Percentiles rank a stretch among this genome's conserved stretches.
phyloP scores from a whole-genome alignment of 306 rosid species.

The Prunus davidiana region DNA sequence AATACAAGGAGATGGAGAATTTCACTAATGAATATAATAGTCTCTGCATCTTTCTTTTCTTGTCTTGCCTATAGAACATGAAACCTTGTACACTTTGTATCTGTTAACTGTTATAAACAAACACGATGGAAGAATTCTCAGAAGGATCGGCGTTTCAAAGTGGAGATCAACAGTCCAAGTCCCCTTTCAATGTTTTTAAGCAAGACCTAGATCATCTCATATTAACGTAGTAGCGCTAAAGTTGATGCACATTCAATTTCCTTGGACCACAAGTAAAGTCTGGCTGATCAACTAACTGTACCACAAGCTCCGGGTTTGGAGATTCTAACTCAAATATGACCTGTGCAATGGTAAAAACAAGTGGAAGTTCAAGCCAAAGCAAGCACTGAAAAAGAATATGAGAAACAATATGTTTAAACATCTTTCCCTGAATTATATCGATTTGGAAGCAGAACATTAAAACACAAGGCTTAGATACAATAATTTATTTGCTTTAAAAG shows the following conservation, averaged over 20 bases:
- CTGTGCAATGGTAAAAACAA: constrained; percentile 29
- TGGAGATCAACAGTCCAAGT: not conserved
- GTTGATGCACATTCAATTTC: constrained; percentile 15
- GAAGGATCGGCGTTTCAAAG: not conserved
- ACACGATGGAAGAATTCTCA: not conserved
- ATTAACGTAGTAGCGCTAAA: not conserved
- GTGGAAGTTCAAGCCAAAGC: not conserved
- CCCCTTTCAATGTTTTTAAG: constrained; percentile 1
- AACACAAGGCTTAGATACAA: too few relatives aligned
- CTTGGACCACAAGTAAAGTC: constrained; percentile 63
- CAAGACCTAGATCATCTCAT: not conserved
- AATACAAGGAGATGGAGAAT: too few relatives aligned
- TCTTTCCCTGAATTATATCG: too few relatives aligned
- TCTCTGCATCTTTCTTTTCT: not conserved
- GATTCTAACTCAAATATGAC: constrained; percentile 76
- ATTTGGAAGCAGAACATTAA: too few relatives aligned
- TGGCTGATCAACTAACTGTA: constrained; percentile 54
- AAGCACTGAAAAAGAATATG: not conserved
- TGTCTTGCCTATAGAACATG: not conserved
- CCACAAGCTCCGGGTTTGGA: constrained; percentile 50
- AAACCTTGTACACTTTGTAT: not conserved
- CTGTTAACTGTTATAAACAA: not conserved
- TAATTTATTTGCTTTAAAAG: too few relatives aligned
- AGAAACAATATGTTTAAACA: not conserved
- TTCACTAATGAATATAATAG: not conserved